Conservation (phyloP, 148 eudicot genomes). For the Cornus controversa region DNA sequence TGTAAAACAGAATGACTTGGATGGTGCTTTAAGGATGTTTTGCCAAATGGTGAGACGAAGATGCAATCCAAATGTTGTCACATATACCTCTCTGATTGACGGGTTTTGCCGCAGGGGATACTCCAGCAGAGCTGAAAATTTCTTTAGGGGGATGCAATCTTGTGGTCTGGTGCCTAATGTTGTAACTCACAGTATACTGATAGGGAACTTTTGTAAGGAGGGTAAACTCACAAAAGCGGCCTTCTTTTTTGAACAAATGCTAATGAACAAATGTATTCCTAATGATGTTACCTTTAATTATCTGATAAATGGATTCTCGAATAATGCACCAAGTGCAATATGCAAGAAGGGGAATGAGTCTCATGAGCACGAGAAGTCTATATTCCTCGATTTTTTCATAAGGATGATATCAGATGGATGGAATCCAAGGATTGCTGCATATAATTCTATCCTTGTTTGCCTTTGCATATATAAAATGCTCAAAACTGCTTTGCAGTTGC, state of each 20-base stretch:
- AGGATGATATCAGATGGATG: constrained; percentile 61
- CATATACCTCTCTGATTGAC: constrained; percentile 77
- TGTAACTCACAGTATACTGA: constrained; percentile 66
- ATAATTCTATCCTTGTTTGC: constrained; percentile 66
- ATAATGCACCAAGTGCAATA: constrained; percentile 17
- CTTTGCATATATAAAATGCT: constrained; percentile 75
- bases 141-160: constrained; percentile 57
- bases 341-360: constrained; percentile 22
- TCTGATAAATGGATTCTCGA: constrained; percentile 72
- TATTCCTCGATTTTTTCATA: constrained; percentile 44
- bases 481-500: constrained; percentile 51
- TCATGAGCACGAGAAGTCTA: constrained; percentile 22
- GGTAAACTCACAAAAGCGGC: constrained; percentile 62
- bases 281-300: constrained; percentile 70
- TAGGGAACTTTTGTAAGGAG: constrained; percentile 70
- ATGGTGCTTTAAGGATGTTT: constrained; percentile 54
- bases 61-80: constrained; percentile 75
- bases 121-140: constrained; percentile 43
- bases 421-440: constrained; percentile 51
- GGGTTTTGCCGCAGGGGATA: constrained; percentile 66
- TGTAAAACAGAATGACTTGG: constrained; percentile 68
- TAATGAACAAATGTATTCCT: constrained; percentile 59
- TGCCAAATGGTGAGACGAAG: constrained; percentile 54
- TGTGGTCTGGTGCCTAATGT: constrained; percentile 70
- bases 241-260: constrained; percentile 67